Base-by-base conservation (phyloP, 1,284 basidiomycete genomes). In the Mrakiaceae sp. region DNA sequence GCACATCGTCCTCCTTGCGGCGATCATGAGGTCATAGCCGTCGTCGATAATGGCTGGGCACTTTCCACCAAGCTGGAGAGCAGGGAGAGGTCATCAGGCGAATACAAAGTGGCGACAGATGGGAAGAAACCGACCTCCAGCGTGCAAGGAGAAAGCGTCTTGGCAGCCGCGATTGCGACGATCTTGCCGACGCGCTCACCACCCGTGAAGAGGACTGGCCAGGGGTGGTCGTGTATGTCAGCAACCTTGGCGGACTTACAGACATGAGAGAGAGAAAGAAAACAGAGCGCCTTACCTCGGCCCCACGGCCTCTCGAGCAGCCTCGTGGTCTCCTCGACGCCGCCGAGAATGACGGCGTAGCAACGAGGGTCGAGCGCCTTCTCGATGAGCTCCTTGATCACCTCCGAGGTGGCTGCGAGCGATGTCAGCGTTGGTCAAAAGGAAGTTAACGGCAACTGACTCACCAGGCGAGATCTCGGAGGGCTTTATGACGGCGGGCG, bases 191-290 rank as follows among this genome's bases (percentile, higher is more conserved):
- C 62, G 9, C 50, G 55, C 5, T 49, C 53, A 10, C 57, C 59
- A 4, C 65, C 65, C 5, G 65, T 66, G 52, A 60, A 66, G 48
- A 66, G 16, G 49, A 66, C 65, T 66, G 51, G 27, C 27, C 1
- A 44, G 39, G 4, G 42, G 27, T 7, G 3, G 5, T 2, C 46
- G 39, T 6, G 5, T 11, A 6, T 6, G 46, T n/a, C 6, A 51
- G 48, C n/a, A 39, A 51, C 16, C 27, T 7, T 11, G 44, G 3
- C 7, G 53, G 43, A 16, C 46, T 8, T 39, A 4, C 50, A 10
- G 7, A 10, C 14, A 10, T 42, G 12, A 10, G n/a, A n/a, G 27
- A 2, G 16, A 40, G 7, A 11, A 48, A 11, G 51, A 59, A n/a
- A 27, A 7, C 49, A 54, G 46, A 52, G n/a, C 3, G 42, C 58